These are phyloP conservation scores for Mangifera indica DNA, from an alignment of 345 rosid genomes.

Conservation along the genomic window DNA sequence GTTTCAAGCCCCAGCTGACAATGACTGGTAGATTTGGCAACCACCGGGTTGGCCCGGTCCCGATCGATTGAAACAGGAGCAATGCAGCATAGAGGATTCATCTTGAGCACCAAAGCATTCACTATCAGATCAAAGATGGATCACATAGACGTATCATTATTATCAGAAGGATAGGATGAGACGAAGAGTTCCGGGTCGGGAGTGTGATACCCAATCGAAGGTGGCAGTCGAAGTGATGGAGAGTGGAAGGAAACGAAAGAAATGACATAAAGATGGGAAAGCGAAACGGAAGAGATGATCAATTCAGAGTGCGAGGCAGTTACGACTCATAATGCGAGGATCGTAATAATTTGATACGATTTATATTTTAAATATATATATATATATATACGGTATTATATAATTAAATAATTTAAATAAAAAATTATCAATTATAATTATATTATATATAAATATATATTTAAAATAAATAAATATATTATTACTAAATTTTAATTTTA, in stretches of 20 bases:
- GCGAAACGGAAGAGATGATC: slow-evolving; percentile 1
- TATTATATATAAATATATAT: too few species aligned
- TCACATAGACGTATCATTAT: neutral
- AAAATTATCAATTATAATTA: too few species aligned
- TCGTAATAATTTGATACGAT: too few species aligned
- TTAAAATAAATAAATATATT: too few species aligned
- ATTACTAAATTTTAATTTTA: too few species aligned
- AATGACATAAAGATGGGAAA: slow-evolving; percentile 40
- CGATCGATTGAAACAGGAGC: slow-evolving; percentile 97
- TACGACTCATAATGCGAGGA: too few species aligned
- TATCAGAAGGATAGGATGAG: neutral
- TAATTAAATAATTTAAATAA: too few species aligned
- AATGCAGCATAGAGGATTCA: slow-evolving; percentile 99
- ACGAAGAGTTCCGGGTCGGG: slow-evolving; percentile 11
- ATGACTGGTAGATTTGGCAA: slow-evolving; percentile 47
- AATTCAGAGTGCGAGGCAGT: slow-evolving; percentile 16
- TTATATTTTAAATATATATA: too few species aligned
- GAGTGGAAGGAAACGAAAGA: slow-evolving; percentile 17
- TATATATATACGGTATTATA: too few species aligned
- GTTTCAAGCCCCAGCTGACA: slow-evolving; percentile 48
- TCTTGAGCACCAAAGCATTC: slow-evolving; percentile 21
- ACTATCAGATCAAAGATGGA: slow-evolving; percentile 6
- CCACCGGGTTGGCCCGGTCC: slow-evolving; percentile 66
- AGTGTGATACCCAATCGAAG: slow-evolving; percentile 46
- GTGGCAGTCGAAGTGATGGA: slow-evolving; percentile 15